Base-by-base conservation (phyloP, 345 rosid genomes). In the Hibiscus tridactylites region DNA sequence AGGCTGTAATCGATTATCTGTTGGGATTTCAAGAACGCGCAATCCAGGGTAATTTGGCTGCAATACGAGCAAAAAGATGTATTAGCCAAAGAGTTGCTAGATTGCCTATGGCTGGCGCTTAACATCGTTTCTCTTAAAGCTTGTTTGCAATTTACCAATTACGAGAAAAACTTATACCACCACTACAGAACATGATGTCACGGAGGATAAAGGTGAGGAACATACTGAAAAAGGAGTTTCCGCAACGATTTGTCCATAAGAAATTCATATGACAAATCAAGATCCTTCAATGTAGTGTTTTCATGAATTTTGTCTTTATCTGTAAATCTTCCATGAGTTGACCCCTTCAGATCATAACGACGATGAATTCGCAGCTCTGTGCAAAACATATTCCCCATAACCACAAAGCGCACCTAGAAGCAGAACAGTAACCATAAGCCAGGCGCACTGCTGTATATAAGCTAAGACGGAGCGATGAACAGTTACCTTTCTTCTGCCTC, bases 351-450 rank as follows among this genome's bases (percentile, higher is more conserved):
- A 83, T 94, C 98, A 75, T 88, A 94, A 50, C 95, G 88, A 58
- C 85, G 85, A 82, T 94, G 98, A 73, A 94, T 94, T 77, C 85
- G 83, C 74, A 91, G 78, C 78, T 91, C 97, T 71, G 98, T 94
- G 87, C 97, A 94, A 76, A 94, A 94, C 98, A 94, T 94, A 79
- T 91, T 94, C 44, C 98, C 98, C 98, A 94, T 94, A 76, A 94
- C 92, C 85, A 94, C 93, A 84, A 94, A 94, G 28, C 90, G 90
- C 73, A 91, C 98, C 98, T 94, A 75, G 42, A 76, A 70, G 77
- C 78, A 81, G 70, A 79, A 16, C 66, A 73, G 8, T 44, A 31
- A 62, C 61, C 44, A 56, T n/a, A 39, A 58, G 71, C 67, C 21
- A 70, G 19, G 71, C 6, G 68, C 10, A 73, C 15, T 52, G 53